Base-by-base conservation (phyloP, 495 filamentous ascomycete genomes). In the Penicillium bialowiezense region DNA sequence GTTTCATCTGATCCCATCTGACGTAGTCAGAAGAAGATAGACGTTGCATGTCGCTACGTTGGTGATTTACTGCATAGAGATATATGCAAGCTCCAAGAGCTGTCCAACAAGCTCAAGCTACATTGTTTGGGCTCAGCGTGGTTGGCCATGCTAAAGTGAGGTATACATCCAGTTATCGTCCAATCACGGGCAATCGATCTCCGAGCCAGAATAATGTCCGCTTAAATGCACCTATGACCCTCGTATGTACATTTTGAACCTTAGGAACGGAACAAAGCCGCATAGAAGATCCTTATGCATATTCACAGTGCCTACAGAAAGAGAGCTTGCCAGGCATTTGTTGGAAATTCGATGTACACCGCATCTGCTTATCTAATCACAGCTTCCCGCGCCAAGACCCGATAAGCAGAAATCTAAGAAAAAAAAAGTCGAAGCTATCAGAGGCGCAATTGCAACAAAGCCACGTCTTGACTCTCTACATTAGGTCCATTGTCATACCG, bases 351-450 rank as follows among this genome's bases (percentile, higher is more conserved):
- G 29, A 23, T 39, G 13, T 34, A 32, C 29, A 44, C 29, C 42
- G 31, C 39, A 17, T 41, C 23, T 19, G 26, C 39, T 55, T 52
- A 62, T 49, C 56, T 67, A 61, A 66, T 52, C 23, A 14, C 36
- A 56, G 37, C 52, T 50, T 58, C 36, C 57, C 50, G 55, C 44
- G 60, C 53, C 62, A 64, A 68, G 63, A 56, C 56, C 45, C 48
- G 52, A 55, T 61, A 64, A 63, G 60, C 45, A 48, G 35, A 48
- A 35, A 45, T 47, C 35, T 33, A 50, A 23, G 48, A 60, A 58
- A 62, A 63, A 65, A 61, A 58, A 64, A 61, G 55, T 60, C 59
- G 53, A 56, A 55, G 53, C 36, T 56, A 58, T 54, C 31, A 36
- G 31, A 28, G 41, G 48, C 26, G 45, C 32, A 44, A 51, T 53